Percentiles rank a stretch among this genome's conserved stretches.
These are phyloP conservation scores for Daldinia sp. DNA, from an alignment of 2,329 filamentous ascomycete species.

Conservation along the genomic window DNA sequence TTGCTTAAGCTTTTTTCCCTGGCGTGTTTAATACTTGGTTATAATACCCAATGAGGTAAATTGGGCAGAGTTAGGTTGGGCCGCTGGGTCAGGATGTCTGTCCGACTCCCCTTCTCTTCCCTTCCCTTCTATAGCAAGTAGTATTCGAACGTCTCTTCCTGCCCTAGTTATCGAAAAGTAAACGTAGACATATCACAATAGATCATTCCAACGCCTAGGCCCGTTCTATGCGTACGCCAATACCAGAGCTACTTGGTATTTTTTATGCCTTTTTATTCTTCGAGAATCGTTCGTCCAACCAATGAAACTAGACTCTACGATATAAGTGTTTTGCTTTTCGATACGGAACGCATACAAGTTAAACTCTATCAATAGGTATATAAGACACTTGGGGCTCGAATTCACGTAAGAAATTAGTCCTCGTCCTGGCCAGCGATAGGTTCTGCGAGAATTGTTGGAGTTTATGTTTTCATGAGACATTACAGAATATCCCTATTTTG, in stretches of 20 bases:
- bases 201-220: background rate
- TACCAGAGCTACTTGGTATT: background rate
- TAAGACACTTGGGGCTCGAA: background rate
- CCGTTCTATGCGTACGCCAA: background rate
- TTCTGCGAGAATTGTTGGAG: slow-evolving; percentile 7
- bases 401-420: slow-evolving; percentile 10
- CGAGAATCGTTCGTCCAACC: background rate
- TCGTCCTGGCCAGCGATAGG: slow-evolving; percentile 7
- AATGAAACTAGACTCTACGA: background rate
- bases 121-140: background rate
- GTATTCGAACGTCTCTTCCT: background rate
- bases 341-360: background rate
- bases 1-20: slow-evolving; percentile 11
- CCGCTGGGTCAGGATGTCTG: background rate
- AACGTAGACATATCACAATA: background rate
- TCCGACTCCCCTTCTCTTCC: slow-evolving; percentile 4
- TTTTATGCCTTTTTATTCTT: background rate
- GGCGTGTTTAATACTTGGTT: slow-evolving; percentile 4
- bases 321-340: background rate
- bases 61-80: slow-evolving; percentile 20
- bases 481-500: background rate
- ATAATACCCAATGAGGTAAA: slow-evolving; percentile 3
- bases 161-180: background rate
- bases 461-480: background rate
- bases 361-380: background rate